phyloP scores from a whole-genome alignment of 2,329 filamentous ascomycete genomes.

The Triangularia setosa region DNA sequence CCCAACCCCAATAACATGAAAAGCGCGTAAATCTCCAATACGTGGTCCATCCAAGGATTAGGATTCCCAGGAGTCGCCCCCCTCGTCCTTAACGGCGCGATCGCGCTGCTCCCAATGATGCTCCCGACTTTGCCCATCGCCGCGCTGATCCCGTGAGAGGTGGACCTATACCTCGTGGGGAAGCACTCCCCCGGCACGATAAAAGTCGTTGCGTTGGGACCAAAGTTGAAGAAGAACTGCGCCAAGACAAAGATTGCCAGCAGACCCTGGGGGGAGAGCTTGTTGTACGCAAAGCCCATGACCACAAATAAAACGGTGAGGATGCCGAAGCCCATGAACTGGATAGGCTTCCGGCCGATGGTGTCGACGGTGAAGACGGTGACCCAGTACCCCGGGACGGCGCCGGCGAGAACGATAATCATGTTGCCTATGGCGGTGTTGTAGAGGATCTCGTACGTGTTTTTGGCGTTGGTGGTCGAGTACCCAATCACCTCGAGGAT shows the following conservation, averaged over 20 bases:
- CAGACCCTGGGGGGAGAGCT: constrained; percentile 49
- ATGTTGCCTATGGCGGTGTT: constrained; percentile 76
- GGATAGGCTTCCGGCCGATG: constrained; percentile 73
- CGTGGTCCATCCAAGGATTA: constrained; percentile 69
- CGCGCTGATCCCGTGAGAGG: constrained; percentile 55
- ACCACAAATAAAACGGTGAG: constrained; percentile 58
- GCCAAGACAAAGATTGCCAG: constrained; percentile 53
- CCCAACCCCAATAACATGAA: constrained; percentile 73
- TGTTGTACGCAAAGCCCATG: constrained; percentile 60
- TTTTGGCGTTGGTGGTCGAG: constrained; percentile 47
- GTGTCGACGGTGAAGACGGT: constrained; percentile 67
- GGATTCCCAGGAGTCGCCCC: constrained; percentile 40
- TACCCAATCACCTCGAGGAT: constrained; percentile 71
- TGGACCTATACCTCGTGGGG: constrained; percentile 54
- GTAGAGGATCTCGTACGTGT: constrained; percentile 66
- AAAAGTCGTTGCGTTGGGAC: constrained; percentile 55
- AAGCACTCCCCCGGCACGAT: constrained; percentile 55
- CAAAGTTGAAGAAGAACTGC: constrained; percentile 60
- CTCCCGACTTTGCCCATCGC: constrained; percentile 53
- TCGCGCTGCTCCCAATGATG: constrained; percentile 55
- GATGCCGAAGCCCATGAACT: constrained; percentile 59
- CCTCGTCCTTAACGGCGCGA: constrained; percentile 49
- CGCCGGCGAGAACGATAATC: constrained; percentile 72
- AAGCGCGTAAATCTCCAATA: constrained; percentile 68
- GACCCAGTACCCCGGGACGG: constrained; percentile 79